Evolutionary conservation across 192 early-diverging fungal genomes (phyloP).

Genomic region (Coemansia sp.): DNA sequence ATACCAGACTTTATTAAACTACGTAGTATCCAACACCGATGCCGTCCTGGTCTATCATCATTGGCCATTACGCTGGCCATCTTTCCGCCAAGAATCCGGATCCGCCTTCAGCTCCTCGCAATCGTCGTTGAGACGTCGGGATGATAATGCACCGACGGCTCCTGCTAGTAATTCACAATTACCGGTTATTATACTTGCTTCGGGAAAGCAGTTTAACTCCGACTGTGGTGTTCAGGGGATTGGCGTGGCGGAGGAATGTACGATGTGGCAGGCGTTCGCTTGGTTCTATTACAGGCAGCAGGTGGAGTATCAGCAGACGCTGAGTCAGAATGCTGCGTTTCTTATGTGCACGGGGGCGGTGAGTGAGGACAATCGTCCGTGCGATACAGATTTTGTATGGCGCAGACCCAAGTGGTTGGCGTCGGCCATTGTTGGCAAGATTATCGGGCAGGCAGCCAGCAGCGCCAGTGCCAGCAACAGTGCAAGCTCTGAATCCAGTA

Average conservation of each 20-base stretch:
- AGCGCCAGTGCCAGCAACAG: neutral
- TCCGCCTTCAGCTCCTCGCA: conserved; percentile 11
- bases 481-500: neutral
- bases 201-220: conserved; percentile 46
- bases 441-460: conserved; percentile 11
- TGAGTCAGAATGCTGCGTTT: conserved; percentile 52
- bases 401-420: conserved; percentile 50
- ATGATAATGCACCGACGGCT: conserved; percentile 1
- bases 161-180: conserved; percentile 24
- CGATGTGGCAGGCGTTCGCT: conserved; percentile 56
- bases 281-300: conserved; percentile 58
- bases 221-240: conserved; percentile 44
- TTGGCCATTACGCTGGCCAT: conserved; percentile 58
- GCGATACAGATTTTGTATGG: conserved; percentile 53
- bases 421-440: conserved; percentile 33
- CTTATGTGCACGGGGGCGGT: conserved; percentile 37
- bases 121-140: conserved; percentile 1
- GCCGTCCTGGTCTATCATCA: conserved; percentile 48
- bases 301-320: conserved; percentile 56
- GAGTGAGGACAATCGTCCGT: conserved; percentile 28
- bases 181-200: conserved; percentile 46
- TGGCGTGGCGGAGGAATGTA: conserved; percentile 34
- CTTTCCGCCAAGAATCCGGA: conserved; percentile 38
- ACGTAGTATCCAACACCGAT: conserved; percentile 34
- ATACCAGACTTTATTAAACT: conserved; percentile 46